A percentile compares a stretch with the other conserved stretches of the same genome.
Evolutionary conservation across 1,139 yeast species (phyloP).

Genomic region (Geotrichum candidum): DNA sequence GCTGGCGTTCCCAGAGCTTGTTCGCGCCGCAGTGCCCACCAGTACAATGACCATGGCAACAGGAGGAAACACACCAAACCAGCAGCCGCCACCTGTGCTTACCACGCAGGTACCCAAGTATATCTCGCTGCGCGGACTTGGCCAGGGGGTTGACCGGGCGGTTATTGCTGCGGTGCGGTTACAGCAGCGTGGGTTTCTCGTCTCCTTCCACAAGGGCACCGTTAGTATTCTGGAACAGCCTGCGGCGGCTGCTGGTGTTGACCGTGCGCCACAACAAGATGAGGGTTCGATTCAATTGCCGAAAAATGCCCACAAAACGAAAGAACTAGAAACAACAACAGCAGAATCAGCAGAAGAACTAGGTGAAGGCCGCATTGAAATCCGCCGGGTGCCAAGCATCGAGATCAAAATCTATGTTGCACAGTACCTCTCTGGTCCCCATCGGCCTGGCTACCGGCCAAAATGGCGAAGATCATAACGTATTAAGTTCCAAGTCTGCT

Average conservation of each 20-base stretch:
- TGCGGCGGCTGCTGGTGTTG: conserved; percentile 6
- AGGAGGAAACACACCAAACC: not conserved
- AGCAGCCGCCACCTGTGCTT: not conserved
- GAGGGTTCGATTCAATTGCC: not conserved
- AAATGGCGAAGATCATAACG: not conserved
- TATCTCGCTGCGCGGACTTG: conserved; percentile 31
- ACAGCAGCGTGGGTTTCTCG: conserved; percentile 25
- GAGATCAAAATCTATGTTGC: conserved; percentile 14
- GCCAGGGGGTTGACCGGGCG: conserved; percentile 32
- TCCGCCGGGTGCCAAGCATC: conserved; percentile 11
- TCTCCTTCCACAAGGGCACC: conserved; percentile 25
- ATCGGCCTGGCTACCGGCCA: not conserved
- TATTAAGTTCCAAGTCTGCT: not conserved
- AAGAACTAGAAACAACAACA: not conserved
- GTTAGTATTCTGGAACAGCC: conserved; percentile 19
- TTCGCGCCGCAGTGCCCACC: conserved; percentile 24
- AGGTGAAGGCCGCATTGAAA: not conserved
- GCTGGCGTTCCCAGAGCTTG: conserved; percentile 24
- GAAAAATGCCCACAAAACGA: not conserved
- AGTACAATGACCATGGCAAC: conserved; percentile 10
- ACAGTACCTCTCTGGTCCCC: not conserved
- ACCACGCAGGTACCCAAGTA: conserved; percentile 15
- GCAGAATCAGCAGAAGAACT: not conserved
- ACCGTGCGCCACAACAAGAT: conserved; percentile 2
- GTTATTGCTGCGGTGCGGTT: conserved; percentile 31